These are phyloP conservation scores for Schwanniomyces pseudopolymorphus DNA, from an alignment of 805 yeast genomes.

Conservation along the genomic window DNA sequence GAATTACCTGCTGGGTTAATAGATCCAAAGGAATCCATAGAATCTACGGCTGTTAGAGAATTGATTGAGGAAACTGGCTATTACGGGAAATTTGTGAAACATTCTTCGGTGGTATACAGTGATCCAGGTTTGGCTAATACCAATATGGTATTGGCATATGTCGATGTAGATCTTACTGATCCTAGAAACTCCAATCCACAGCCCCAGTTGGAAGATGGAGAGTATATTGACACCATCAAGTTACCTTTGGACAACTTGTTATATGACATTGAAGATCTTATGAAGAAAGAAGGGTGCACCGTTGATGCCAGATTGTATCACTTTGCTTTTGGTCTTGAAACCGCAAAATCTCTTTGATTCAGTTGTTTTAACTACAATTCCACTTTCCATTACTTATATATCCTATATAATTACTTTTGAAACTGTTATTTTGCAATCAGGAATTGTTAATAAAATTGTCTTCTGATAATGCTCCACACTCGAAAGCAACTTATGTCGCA, in stretches of 20 bases:
- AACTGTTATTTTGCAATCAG: neutral
- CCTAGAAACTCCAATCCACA: conserved; percentile 67
- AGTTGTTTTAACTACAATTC: no score
- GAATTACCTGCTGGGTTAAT: conserved; percentile 96
- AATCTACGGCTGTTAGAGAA: conserved; percentile 83
- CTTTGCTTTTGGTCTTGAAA: conserved; percentile 65
- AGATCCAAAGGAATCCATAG: conserved; percentile 78
- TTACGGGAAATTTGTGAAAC: conserved; percentile 55
- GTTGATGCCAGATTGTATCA: conserved; percentile 88
- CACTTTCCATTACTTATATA: no score
- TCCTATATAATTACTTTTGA: neutral
- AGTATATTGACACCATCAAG: conserved; percentile 85
- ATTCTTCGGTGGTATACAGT: conserved; percentile 35
- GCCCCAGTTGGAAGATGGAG: conserved; percentile 83
- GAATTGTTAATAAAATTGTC: neutral
- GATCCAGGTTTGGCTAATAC: conserved; percentile 92
- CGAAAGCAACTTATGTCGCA: neutral
- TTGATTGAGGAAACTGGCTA: conserved; percentile 92
- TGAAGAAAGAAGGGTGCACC: conserved; percentile 60
- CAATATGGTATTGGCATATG: conserved; percentile 74
- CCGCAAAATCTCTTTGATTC: neutral
- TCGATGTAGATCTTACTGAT: conserved; percentile 68
- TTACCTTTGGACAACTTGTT: conserved; percentile 64
- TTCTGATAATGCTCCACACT: neutral
- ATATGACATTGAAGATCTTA: conserved; percentile 50